phyloP scores from a whole-genome alignment of 768 basidiomycete species.

The Rhizopogon vinicolor region DNA sequence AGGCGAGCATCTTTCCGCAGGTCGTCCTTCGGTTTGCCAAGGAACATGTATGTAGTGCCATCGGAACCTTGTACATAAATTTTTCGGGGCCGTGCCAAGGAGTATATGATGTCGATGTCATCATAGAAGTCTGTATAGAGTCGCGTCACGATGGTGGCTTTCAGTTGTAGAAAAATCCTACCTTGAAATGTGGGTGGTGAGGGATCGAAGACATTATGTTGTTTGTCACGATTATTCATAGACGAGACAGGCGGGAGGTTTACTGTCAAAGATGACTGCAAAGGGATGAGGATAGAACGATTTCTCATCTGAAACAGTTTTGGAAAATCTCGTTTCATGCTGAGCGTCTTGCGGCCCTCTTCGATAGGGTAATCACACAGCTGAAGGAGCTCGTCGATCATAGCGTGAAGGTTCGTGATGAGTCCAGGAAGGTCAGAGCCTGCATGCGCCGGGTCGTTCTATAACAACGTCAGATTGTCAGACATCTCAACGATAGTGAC shows the following conservation, averaged over 20 bases:
- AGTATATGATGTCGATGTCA: slow-evolving; percentile 87
- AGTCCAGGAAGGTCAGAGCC: slow-evolving; percentile 40
- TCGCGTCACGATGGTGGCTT: background rate
- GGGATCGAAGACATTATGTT: slow-evolving; percentile 76
- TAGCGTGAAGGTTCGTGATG: slow-evolving; percentile 48
- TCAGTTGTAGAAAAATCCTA: slow-evolving; percentile 27
- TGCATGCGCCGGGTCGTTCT: slow-evolving; percentile 45
- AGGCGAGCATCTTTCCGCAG: slow-evolving; percentile 93
- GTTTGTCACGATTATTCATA: slow-evolving; percentile 25
- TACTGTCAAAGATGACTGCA: slow-evolving; percentile 90
- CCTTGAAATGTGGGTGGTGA: slow-evolving; percentile 74
- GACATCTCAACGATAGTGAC: background rate
- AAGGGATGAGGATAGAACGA: slow-evolving; percentile 76
- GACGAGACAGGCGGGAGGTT: slow-evolving; percentile 75
- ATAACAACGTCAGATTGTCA: background rate
- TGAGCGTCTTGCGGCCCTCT: slow-evolving; percentile 32
- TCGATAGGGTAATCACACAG: slow-evolving; percentile 56
- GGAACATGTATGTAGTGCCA: slow-evolving; percentile 82
- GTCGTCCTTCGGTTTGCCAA: slow-evolving; percentile 97
- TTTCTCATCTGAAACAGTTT: slow-evolving; percentile 51
- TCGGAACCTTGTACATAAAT: slow-evolving; percentile 81
- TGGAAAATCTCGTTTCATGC: slow-evolving; percentile 49
- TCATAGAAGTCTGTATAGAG: slow-evolving; percentile 61
- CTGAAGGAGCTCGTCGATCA: slow-evolving; percentile 66
- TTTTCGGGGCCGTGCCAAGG: slow-evolving; percentile 88